phyloP scores from a whole-genome alignment of 2,329 filamentous ascomycete species.

The Colletotrichum eremochloae region DNA sequence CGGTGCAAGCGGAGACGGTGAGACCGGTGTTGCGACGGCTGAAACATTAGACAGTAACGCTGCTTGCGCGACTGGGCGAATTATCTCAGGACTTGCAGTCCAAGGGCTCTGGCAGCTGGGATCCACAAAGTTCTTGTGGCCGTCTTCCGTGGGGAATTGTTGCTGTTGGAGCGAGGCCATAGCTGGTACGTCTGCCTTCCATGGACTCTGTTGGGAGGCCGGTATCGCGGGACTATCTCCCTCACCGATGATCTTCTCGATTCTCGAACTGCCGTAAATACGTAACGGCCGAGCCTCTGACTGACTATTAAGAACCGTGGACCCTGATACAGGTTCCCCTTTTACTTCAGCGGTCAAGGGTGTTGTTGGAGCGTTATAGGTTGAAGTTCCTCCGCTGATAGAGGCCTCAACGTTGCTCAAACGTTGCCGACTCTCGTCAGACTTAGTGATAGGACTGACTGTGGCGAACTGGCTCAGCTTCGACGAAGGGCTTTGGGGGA shows the following conservation, averaged over 20 bases:
- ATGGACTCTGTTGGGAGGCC: conserved; percentile 35
- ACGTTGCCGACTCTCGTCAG: neutral
- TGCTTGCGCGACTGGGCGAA: conserved; percentile 20
- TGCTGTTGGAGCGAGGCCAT: neutral
- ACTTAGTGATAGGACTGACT: neutral
- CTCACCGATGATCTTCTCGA: neutral
- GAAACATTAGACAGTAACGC: conserved; percentile 4
- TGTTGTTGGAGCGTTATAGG: neutral
- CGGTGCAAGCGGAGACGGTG: conserved; percentile 11
- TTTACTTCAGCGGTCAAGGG: neutral
- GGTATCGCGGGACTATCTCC: conserved; percentile 11
- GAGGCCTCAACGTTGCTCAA: neutral
- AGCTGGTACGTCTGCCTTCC: conserved; percentile 23
- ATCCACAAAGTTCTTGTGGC: conserved; percentile 5
- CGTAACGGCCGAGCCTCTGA: neutral
- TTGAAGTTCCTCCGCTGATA: neutral
- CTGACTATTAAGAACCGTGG: neutral
- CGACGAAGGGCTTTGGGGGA: conserved; percentile 30
- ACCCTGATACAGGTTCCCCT: neutral
- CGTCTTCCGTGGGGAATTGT: neutral
- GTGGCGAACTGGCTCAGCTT: conserved; percentile 10
- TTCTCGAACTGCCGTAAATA: neutral
- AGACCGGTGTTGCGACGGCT: neutral
- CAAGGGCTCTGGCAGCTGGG: conserved; percentile 41
- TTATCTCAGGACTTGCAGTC: conserved; percentile 42